Evolutionary conservation across 306 rosid species (phyloP).

Genomic region (Parietaria judaica): DNA sequence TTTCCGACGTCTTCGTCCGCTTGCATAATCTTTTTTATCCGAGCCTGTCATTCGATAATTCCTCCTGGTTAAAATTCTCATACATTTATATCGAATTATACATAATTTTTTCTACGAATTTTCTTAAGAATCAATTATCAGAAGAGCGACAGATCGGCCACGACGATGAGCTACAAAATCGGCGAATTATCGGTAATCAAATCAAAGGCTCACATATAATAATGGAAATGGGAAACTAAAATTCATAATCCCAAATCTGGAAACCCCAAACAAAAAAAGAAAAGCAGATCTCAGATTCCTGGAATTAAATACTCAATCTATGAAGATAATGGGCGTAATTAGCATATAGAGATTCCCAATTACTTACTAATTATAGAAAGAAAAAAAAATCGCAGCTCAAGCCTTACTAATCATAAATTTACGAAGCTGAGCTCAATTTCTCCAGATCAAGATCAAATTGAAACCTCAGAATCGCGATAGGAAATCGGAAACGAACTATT

Average conservation of each 20-base stretch:
- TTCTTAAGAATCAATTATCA: too few species aligned
- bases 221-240: too few species aligned
- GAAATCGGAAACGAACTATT: not conserved
- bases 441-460: conserved; percentile 4
- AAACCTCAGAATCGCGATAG: not conserved
- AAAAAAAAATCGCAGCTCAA: not conserved
- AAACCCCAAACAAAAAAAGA: too few species aligned
- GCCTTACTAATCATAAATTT: not conserved
- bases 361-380: not conserved
- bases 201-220: too few species aligned
- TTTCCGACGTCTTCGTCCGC: conserved; percentile 97
- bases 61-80: conserved; percentile 15
- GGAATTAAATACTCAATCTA: not conserved
- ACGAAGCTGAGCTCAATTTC: too few species aligned
- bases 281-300: too few species aligned
- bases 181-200: too few species aligned
- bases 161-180: too few species aligned
- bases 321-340: too few species aligned
- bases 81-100: too few species aligned
- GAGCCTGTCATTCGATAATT: conserved; percentile 45
- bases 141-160: too few species aligned
- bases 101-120: too few species aligned
- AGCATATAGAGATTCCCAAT: not conserved
- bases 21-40: conserved; percentile 96
- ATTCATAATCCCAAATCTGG: not conserved